phyloP scores from a whole-genome alignment of 768 basidiomycete genomes.

The Termitomyces sp. region DNA sequence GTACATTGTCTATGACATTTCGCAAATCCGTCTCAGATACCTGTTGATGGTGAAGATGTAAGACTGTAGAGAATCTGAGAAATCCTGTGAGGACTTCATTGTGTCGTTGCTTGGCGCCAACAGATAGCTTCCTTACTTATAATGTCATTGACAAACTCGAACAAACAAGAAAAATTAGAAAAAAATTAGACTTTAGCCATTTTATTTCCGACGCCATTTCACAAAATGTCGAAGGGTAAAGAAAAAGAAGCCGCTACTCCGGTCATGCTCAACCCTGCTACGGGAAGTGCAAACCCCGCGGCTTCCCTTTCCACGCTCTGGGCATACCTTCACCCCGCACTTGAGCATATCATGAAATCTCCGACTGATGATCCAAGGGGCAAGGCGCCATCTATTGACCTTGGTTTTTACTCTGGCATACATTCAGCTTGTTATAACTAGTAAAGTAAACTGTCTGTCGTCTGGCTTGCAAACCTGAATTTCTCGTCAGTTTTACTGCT shows the following conservation, averaged over 20 bases:
- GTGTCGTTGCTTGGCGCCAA: background rate
- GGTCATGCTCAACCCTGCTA: slow-evolving; percentile 46
- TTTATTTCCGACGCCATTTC: background rate
- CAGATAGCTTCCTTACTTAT: too few species aligned
- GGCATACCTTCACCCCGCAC: slow-evolving; percentile 69
- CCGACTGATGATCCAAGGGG: slow-evolving; percentile 48
- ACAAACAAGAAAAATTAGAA: background rate
- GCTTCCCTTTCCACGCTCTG: slow-evolving; percentile 68
- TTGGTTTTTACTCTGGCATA: slow-evolving; percentile 68
- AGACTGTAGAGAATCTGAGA: background rate
- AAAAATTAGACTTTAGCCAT: background rate
- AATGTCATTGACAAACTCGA: background rate
- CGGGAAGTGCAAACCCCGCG: slow-evolving; percentile 68
- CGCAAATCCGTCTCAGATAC: slow-evolving; percentile 54
- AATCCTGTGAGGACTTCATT: too few species aligned
- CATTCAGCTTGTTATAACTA: slow-evolving; percentile 84
- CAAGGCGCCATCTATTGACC: slow-evolving; percentile 68
- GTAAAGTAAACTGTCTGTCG: slow-evolving; percentile 31
- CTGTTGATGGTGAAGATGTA: slow-evolving; percentile 51
- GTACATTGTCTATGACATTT: slow-evolving; percentile 57
- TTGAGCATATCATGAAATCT: slow-evolving; percentile 73
- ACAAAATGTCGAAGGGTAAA: slow-evolving; percentile 20
- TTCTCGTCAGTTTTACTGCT: slow-evolving; percentile 40
- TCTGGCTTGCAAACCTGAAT: slow-evolving; percentile 13
- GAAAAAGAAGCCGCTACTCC: slow-evolving; percentile 21